Conservation (phyloP, 345 rosid genomes). For the Carallia brachiata region DNA sequence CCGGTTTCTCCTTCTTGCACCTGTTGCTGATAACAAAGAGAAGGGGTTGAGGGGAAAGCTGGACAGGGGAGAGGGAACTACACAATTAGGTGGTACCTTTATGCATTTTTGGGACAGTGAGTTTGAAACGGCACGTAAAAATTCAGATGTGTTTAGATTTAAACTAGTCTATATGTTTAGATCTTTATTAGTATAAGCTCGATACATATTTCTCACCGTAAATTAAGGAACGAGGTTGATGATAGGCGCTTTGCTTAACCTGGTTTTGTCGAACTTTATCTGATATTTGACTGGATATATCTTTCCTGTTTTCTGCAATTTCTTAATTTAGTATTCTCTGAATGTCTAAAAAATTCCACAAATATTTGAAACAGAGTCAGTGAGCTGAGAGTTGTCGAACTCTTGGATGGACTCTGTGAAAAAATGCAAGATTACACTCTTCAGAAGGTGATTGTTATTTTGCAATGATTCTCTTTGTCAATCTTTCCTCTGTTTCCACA, state of each 20-base stretch:
- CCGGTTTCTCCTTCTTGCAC: conserved; percentile 6
- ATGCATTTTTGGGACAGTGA: not conserved
- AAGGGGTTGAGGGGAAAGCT: not conserved
- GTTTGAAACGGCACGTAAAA: not conserved
- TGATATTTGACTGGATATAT: not conserved
- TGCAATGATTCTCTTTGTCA: conserved; percentile 4
- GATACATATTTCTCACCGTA: no score
- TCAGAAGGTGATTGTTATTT: conserved; percentile 50
- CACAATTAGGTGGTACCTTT: no score
- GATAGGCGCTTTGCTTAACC: no score
- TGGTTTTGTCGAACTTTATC: no score
- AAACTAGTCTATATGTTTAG: no score
- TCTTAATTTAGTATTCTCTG: not conserved
- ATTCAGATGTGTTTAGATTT: no score
- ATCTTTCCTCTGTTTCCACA: conserved; percentile 2
- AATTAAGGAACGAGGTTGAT: no score
- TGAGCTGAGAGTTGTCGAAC: conserved; percentile 88
- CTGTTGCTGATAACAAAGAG: not conserved
- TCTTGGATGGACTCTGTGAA: conserved; percentile 89
- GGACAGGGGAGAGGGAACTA: no score
- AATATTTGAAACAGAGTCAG: conserved; percentile 53
- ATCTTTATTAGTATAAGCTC: no score
- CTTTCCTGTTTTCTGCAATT: not conserved
- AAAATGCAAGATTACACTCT: conserved; percentile 92
- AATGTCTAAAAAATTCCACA: not conserved